Percentiles rank a stretch among this genome's conserved stretches.
These are phyloP conservation scores for Smithsoniella earleae DNA, from an alignment of 163 green algal species.

Conservation along the genomic window DNA sequence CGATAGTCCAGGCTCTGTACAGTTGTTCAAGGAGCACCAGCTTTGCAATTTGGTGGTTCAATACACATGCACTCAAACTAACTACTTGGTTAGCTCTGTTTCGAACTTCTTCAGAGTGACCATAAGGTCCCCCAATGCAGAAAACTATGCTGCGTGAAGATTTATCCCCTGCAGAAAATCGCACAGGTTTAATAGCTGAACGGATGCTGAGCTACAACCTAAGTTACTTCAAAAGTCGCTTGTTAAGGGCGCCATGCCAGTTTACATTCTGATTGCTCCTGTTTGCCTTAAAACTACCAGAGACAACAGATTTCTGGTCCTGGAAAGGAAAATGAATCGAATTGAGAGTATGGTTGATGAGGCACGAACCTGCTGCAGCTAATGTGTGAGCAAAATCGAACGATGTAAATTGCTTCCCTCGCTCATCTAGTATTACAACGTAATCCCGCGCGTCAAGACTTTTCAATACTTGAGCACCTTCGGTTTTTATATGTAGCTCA, in stretches of 20 bases:
- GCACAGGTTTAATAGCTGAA: neutral
- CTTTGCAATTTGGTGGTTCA: slow-evolving; percentile 79
- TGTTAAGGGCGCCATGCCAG: too few relatives aligned
- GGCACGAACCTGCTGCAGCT: slow-evolving; percentile 34
- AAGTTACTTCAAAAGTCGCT: too few relatives aligned
- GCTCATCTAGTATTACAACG: slow-evolving; percentile 65
- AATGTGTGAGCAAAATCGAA: slow-evolving; percentile 55
- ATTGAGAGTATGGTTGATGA: neutral
- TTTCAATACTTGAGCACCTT: slow-evolving; percentile 54
- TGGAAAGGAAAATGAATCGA: slow-evolving; percentile 2
- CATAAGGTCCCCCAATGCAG: slow-evolving; percentile 78
- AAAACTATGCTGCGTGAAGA: slow-evolving; percentile 53
- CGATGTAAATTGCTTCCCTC: slow-evolving; percentile 48
- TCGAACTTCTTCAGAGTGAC: slow-evolving; percentile 50
- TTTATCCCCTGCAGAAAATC: neutral
- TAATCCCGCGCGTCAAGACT: slow-evolving; percentile 41
- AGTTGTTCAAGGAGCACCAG: slow-evolving; percentile 83
- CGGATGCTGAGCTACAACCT: too few relatives aligned
- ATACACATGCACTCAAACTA: slow-evolving; percentile 61
- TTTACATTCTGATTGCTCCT: too few relatives aligned
- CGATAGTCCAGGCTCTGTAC: slow-evolving; percentile 80
- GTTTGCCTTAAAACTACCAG: too few relatives aligned
- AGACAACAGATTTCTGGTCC: too few relatives aligned
- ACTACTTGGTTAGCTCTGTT: slow-evolving; percentile 57
- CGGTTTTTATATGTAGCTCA: slow-evolving; percentile 41